Percentiles rank a stretch among this genome's conserved stretches.
phyloP scores from a whole-genome alignment of 345 rosid species.

The Citrus inodora region DNA sequence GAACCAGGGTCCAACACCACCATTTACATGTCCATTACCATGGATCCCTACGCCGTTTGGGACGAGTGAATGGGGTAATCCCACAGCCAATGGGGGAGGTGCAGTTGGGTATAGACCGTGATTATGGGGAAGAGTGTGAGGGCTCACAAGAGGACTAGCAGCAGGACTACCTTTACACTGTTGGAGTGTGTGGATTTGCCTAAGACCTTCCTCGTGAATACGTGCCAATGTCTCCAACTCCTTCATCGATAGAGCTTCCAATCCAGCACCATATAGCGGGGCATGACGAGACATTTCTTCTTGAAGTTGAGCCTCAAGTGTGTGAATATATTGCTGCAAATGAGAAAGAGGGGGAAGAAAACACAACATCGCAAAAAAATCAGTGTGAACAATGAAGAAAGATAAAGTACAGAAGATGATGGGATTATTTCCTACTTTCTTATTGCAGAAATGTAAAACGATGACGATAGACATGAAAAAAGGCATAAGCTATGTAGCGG shows the following conservation, averaged over 20 bases:
- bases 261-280: conserved; percentile 89
- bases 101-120: conserved; percentile 69
- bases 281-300: conserved; percentile 94
- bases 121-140: conserved; percentile 53
- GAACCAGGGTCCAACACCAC: conserved; percentile 83
- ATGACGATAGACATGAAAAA: background rate
- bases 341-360: background rate
- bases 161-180: conserved; percentile 75
- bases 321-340: conserved; percentile 83
- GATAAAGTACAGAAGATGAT: background rate
- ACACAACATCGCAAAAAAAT: background rate
- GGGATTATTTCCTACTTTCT: background rate
- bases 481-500: background rate
- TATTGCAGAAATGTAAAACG: background rate
- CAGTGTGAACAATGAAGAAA: background rate
- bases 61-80: conserved; percentile 58
- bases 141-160: conserved; percentile 63
- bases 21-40: conserved; percentile 76
- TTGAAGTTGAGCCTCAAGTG: conserved; percentile 66
- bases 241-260: conserved; percentile 86
- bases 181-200: conserved; percentile 77
- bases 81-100: conserved; percentile 68
- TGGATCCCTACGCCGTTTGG: conserved; percentile 78
- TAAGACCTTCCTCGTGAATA: conserved; percentile 93
- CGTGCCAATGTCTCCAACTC: conserved; percentile 85